Conservation (phyloP, 345 rosid species). For the Orychophragmus violaceus region DNA sequence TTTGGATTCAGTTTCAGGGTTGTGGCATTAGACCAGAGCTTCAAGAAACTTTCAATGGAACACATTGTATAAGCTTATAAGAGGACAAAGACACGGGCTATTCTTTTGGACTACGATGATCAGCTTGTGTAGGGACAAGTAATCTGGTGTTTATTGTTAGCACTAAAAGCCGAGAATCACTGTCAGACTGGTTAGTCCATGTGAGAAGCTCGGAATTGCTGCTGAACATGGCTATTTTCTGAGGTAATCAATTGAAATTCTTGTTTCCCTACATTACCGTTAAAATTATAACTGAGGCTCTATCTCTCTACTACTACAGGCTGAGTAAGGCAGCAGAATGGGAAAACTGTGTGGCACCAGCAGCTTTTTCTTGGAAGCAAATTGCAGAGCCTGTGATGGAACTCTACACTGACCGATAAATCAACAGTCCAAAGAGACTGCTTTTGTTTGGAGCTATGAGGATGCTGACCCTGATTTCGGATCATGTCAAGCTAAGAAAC, state of each 20-base stretch:
- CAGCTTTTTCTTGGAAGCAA: conserved; percentile 74
- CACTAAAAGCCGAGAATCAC: conserved; percentile 52
- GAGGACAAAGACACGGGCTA: conserved; percentile 48
- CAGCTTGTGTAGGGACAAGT: conserved; percentile 59
- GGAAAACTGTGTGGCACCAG: conserved; percentile 60
- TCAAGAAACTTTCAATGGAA: conserved; percentile 78
- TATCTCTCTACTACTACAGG: conserved; percentile 30
- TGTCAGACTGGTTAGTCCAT: conserved; percentile 7
- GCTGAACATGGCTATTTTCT: not conserved
- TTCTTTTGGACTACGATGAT: conserved; percentile 81
- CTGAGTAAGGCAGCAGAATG: conserved; percentile 52
- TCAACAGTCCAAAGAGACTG: conserved; percentile 76
- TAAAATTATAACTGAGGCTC: not conserved
- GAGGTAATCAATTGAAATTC: not conserved
- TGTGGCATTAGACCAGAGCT: conserved; percentile 41
- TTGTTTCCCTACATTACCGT: not conserved
- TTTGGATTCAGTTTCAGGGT: conserved; percentile 37
- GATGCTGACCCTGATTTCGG: conserved; percentile 62
- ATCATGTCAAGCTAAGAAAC: conserved; percentile 67
- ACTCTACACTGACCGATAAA: conserved; percentile 43
- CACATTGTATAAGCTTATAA: conserved; percentile 57
- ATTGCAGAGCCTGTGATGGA: conserved; percentile 33
- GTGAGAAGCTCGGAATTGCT: not conserved
- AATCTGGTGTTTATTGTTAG: conserved; percentile 78
- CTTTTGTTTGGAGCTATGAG: conserved; percentile 79